Conservation (phyloP, 345 rosid species). For the Melaleuca quinquenervia region DNA sequence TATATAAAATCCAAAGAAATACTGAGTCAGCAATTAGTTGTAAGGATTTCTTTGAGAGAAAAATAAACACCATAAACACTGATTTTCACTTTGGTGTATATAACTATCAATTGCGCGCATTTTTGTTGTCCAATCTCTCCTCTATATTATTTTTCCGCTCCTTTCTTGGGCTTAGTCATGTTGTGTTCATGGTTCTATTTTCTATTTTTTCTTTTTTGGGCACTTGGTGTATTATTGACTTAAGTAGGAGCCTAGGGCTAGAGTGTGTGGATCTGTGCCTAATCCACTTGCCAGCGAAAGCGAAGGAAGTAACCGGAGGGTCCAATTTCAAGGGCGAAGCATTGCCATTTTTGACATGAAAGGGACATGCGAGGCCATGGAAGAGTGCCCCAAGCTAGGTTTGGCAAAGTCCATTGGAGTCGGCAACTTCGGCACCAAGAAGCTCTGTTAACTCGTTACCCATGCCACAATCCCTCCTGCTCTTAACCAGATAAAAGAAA, state of each 20-base stretch:
- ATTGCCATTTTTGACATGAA: conserved; percentile 4
- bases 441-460: conserved; percentile 1
- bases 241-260: conserved; percentile 16
- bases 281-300: conserved; percentile 22
- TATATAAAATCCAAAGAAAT: too few species aligned
- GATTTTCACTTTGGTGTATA: too few species aligned
- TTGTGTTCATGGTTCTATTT: too few species aligned
- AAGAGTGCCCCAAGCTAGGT: conserved; percentile 10
- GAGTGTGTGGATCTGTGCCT: conserved; percentile 27
- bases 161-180: too few species aligned
- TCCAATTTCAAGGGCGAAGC: neutral
- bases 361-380: conserved; percentile 18
- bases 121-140: too few species aligned
- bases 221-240: neutral
- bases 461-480: conserved; percentile 9
- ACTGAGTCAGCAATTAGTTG: too few species aligned
- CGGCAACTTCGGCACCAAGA: conserved; percentile 13
- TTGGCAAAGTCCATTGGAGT: conserved; percentile 18
- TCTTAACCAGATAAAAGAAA: conserved; percentile 9
- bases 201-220: neutral
- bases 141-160: too few species aligned
- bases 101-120: too few species aligned
- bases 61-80: too few species aligned
- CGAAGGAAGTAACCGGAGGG: neutral
- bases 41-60: too few species aligned